phyloP scores from a whole-genome alignment of 1,284 basidiomycete species.

The Puccinia novopanici region DNA sequence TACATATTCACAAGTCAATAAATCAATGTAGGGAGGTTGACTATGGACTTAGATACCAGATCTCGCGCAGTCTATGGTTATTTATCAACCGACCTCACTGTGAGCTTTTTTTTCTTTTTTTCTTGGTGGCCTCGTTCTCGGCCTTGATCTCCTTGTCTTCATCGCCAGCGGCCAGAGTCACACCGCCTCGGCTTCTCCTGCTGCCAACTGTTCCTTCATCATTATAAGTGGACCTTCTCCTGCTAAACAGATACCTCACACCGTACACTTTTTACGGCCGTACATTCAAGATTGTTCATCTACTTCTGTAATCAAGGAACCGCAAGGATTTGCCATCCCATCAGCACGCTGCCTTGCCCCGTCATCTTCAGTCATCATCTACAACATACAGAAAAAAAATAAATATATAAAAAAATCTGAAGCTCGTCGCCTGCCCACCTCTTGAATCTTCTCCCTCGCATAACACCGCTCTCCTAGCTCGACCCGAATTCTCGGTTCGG shows the following conservation, averaged over 20 bases:
- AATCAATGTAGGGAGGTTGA: conserved; percentile 12
- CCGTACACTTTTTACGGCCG: neutral
- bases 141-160: conserved; percentile 18
- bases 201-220: neutral
- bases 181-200: neutral
- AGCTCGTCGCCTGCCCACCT: neutral
- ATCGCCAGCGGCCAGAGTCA: conserved; percentile 21
- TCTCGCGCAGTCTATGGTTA: neutral
- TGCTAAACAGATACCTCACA: neutral
- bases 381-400: neutral
- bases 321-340: conserved; percentile 18
- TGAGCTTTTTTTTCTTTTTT: neutral
- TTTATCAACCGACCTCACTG: conserved; percentile 16
- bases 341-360: conserved; percentile 8
- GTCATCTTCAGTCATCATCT: neutral
- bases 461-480: neutral
- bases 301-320: conserved; percentile 8
- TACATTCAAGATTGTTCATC: neutral
- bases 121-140: neutral
- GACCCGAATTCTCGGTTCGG: neutral
- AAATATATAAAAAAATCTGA: neutral
- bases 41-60: conserved; percentile 6
- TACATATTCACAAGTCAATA: too few relatives aligned
- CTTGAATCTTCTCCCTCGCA: conserved; percentile 4
- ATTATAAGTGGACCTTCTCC: neutral